A percentile compares a stretch with the other conserved stretches of the same genome.
phyloP scores from a whole-genome alignment of 257 asterid species.

The Knoxia roxburghii region DNA sequence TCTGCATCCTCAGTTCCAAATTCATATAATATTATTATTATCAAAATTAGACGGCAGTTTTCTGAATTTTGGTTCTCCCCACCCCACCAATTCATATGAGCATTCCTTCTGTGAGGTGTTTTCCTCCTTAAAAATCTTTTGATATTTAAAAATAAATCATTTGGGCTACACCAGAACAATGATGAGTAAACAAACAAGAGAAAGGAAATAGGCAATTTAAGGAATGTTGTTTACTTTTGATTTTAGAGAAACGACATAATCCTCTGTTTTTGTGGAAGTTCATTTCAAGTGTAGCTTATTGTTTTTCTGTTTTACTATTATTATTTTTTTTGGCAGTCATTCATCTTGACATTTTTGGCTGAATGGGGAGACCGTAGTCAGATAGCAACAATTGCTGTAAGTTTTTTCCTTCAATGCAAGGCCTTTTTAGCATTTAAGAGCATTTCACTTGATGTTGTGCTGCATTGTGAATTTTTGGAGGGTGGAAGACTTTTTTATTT shows the following conservation, averaged over 20 bases:
- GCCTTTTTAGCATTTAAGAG: background rate
- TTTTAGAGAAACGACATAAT: background rate
- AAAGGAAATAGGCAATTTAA: background rate
- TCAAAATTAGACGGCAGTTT: background rate
- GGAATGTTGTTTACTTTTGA: background rate
- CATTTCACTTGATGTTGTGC: background rate
- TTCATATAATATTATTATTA: background rate
- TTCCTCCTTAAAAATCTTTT: background rate
- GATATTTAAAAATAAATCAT: background rate
- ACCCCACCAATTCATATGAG: background rate
- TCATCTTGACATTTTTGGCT: slow-evolving; percentile 87
- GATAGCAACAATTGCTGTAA: slow-evolving; percentile 97
- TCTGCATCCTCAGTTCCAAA: background rate
- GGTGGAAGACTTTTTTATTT: background rate
- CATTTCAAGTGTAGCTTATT: background rate
- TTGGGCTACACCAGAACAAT: background rate
- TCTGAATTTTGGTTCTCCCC: background rate
- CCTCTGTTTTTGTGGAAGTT: background rate
- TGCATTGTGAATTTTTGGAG: background rate
- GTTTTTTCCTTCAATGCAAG: slow-evolving; percentile 19
- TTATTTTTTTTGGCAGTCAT: slow-evolving; percentile 52
- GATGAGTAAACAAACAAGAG: background rate
- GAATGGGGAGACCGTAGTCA: slow-evolving; percentile 99
- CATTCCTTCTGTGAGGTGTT: background rate
- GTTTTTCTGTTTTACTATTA: background rate